Evolutionary conservation across 2,329 filamentous ascomycete species (phyloP).

Genomic region (Calonectria honghensis): DNA sequence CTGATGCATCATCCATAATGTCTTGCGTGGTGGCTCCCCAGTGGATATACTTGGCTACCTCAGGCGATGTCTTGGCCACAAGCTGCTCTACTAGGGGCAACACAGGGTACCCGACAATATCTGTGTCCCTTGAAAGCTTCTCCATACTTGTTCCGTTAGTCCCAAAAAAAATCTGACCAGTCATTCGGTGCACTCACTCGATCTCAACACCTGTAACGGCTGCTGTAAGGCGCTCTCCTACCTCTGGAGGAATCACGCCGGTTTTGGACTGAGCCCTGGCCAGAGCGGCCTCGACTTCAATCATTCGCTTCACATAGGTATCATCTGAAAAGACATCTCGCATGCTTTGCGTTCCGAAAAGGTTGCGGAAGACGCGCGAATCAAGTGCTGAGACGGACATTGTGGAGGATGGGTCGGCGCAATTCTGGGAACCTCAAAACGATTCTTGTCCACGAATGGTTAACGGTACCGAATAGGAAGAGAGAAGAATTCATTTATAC

Average conservation of each 20-base stretch:
- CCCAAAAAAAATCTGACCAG: no score
- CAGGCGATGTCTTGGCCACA: conserved; percentile 22
- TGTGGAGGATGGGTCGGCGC: not conserved
- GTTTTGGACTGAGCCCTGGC: conserved; percentile 69
- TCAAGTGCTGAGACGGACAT: conserved; percentile 60
- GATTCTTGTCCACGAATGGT: not conserved
- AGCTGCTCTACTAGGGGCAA: conserved; percentile 70
- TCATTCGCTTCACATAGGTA: conserved; percentile 68
- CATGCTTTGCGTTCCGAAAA: conserved; percentile 72
- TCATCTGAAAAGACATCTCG: conserved; percentile 65
- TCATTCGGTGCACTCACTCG: conserved; percentile 5
- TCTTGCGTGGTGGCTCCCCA: conserved; percentile 51
- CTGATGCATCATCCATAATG: conserved; percentile 69
- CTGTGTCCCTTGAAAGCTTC: conserved; percentile 67
- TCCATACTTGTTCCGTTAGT: conserved; percentile 27
- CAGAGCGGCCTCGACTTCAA: conserved; percentile 71
- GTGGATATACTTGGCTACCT: conserved; percentile 66
- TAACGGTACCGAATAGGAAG: conserved; percentile 8
- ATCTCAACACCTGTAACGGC: conserved; percentile 51
- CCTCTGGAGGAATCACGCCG: conserved; percentile 65
- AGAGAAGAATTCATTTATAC: conserved; percentile 17
- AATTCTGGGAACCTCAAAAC: not conserved
- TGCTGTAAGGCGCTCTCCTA: conserved; percentile 60
- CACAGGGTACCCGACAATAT: conserved; percentile 74
- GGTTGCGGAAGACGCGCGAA: conserved; percentile 69